Evolutionary conservation across 176 grass and related monocot species (phyloP), one percentile per base, ranked within the genome.

Genomic region (Carex littledalei): DNA sequence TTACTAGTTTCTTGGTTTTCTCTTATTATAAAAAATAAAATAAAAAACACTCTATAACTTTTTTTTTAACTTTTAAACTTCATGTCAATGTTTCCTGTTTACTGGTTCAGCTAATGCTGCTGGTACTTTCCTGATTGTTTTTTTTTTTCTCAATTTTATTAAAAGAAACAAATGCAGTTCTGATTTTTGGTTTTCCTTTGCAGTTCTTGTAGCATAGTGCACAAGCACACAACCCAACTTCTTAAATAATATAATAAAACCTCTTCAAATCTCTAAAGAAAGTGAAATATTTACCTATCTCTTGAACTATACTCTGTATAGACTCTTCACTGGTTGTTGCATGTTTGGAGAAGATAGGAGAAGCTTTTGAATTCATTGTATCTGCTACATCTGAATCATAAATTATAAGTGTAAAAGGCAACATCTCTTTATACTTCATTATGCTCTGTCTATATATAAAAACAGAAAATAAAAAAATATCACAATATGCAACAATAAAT

Each of bases 261-360:
- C 11, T 78, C 39, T 31, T 14, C 13, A 86, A 86, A 15, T 64
- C 67, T 43, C 37, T 43, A 39, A 67, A 57, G 1, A 45, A 31
- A 15, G 24, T 11, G 79, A 61, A 70, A 4, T 37, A 58, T 56
- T 57, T 81, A 81, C 85, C 85, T 71, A 81, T 47, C 41, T 87
- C 62, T 81, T 86, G 77, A 86, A 81, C 78, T 61, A 20, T 67
- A 65, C 11, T 53, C 41, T 86, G 35, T 54, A 12, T 47, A 78
- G 70, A 79, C 3, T 79, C 73, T 67, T 86, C 56, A 63, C 5
- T 86, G 1, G 6, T 31, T 29, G 72, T 57, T 16, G 73, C 34
- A 13, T 54, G 20, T 6, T 86, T 20, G 9, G 37, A 15, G 12
- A 29, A 58, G 17, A 64, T 50, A 1, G 67, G 5, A 39, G 84